Evolutionary conservation across 1,284 basidiomycete genomes (phyloP).

Genomic region (Flammula alnicola): DNA sequence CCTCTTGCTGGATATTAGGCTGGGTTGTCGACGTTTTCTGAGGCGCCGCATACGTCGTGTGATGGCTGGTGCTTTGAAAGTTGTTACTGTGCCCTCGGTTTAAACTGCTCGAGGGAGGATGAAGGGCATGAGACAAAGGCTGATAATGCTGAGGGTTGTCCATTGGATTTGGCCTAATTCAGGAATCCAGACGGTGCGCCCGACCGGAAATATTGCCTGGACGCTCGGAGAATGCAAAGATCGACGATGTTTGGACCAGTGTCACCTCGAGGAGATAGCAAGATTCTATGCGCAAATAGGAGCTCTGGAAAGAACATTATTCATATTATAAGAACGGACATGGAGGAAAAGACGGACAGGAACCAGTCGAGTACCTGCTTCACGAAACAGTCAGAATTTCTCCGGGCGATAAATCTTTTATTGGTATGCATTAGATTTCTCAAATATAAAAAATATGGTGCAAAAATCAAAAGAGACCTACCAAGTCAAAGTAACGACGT

Average conservation of each 20-base stretch:
- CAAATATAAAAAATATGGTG: conserved; percentile 31
- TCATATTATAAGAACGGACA: conserved; percentile 1
- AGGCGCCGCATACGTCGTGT: conserved; percentile 28
- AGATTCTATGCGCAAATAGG: neutral
- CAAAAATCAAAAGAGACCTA: conserved; percentile 20
- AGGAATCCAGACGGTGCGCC: conserved; percentile 7
- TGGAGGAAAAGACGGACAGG: conserved; percentile 11
- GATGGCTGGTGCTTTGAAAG: conserved; percentile 30
- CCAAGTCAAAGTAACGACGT: neutral
- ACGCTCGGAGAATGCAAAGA: neutral
- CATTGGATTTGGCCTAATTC: conserved; percentile 42
- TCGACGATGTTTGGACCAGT: neutral
- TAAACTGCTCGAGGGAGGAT: conserved; percentile 50
- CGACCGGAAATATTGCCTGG: neutral
- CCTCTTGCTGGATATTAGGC: conserved; percentile 31
- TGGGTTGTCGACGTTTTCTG: conserved; percentile 25
- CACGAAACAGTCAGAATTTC: conserved; percentile 20
- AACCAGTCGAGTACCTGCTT: conserved; percentile 22
- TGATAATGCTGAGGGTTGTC: conserved; percentile 81
- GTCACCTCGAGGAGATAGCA: neutral
- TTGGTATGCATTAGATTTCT: conserved; percentile 30
- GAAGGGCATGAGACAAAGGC: conserved; percentile 75
- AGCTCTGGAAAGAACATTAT: conserved; percentile 11
- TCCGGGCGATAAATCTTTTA: conserved; percentile 34
- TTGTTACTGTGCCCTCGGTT: conserved; percentile 32